A percentile compares a stretch with the other conserved stretches of the same genome.
These are phyloP conservation scores for Pyracantha coccinea DNA, from an alignment of 331 rosid genomes.

Conservation along the genomic window DNA sequence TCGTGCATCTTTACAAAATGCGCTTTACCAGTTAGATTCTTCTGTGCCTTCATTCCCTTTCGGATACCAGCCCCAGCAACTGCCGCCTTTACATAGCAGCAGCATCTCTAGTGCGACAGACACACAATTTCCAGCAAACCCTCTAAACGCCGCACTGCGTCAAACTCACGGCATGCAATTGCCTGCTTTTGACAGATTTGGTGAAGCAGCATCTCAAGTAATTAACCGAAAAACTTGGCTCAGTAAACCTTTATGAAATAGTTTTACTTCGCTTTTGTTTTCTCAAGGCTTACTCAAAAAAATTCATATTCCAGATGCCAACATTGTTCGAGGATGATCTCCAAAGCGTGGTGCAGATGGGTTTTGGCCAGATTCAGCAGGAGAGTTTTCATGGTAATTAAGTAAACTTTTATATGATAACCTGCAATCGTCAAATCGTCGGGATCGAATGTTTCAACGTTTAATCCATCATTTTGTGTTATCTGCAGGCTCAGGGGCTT, in stretches of 20 bases:
- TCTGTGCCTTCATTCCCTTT: constrained; percentile 27
- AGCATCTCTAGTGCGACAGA: constrained; percentile 22
- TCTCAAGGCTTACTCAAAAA: neutral
- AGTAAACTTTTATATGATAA: neutral
- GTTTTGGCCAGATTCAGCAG: constrained; percentile 39
- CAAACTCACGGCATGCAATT: constrained; percentile 24
- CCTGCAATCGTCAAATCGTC: too few relatives aligned
- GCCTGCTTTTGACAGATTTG: constrained; percentile 21
- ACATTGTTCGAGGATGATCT: constrained; percentile 47
- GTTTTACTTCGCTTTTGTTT: neutral
- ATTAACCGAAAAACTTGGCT: neutral
- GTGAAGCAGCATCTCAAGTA: constrained; percentile 31
- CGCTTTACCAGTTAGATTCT: constrained; percentile 29
- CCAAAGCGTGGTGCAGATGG: constrained; percentile 47
- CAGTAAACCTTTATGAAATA: neutral
- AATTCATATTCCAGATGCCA: constrained; percentile 24
- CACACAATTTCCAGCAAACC: constrained; percentile 23
- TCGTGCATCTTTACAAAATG: constrained; percentile 29
- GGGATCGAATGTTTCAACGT: neutral
- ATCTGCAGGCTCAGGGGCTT: constrained; percentile 31
- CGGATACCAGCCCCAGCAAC: constrained; percentile 31
- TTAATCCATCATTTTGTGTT: neutral
- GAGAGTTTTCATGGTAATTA: constrained; percentile 29
- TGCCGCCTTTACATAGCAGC: constrained; percentile 27
- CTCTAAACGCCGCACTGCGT: constrained; percentile 16